These are phyloP conservation scores for Cutaneotrichosporon spelunceum DNA, from an alignment of 1,284 basidiomycete species.

Conservation along the genomic window DNA sequence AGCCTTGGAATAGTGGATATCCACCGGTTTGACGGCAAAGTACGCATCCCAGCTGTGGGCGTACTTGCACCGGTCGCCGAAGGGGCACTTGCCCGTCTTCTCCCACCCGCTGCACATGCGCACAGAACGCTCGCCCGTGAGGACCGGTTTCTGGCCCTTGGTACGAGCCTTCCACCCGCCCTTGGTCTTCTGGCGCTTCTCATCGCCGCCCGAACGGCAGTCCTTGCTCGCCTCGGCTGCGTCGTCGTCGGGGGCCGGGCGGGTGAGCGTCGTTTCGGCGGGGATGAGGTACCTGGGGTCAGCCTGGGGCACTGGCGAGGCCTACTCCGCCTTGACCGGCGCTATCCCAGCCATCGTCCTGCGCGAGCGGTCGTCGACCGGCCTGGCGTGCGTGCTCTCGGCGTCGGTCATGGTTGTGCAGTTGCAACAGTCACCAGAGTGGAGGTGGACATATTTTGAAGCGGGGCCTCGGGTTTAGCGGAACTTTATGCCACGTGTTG, in stretches of 20 bases:
- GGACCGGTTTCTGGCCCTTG: constrained; percentile 71
- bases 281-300: constrained; percentile 55
- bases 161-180: constrained; percentile 64
- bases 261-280: constrained; percentile 3
- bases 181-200: constrained; percentile 53
- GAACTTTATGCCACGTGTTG: background rate
- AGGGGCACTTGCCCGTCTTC: constrained; percentile 31
- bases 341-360: constrained; percentile 58
- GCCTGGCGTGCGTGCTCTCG: background rate
- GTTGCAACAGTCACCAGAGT: background rate
- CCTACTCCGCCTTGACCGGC: constrained; percentile 71
- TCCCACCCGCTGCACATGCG: constrained; percentile 45
- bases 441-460: background rate
- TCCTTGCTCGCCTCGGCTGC: constrained; percentile 59
- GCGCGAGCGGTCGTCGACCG: constrained; percentile 8
- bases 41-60: constrained; percentile 76
- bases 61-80: constrained; percentile 60
- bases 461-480: background rate
- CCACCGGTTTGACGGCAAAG: constrained; percentile 69
- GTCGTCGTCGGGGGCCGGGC: constrained; percentile 57
- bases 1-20: constrained; percentile 61
- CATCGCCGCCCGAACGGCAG: constrained; percentile 25
- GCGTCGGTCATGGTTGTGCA: constrained; percentile 1
- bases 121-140: constrained; percentile 35
- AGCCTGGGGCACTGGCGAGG: constrained; percentile 37